Percentiles rank a stretch among this genome's conserved stretches.
These are phyloP conservation scores for Ampelomyces quisqualis DNA, from an alignment of 2,329 filamentous ascomycete species.

Conservation along the genomic window DNA sequence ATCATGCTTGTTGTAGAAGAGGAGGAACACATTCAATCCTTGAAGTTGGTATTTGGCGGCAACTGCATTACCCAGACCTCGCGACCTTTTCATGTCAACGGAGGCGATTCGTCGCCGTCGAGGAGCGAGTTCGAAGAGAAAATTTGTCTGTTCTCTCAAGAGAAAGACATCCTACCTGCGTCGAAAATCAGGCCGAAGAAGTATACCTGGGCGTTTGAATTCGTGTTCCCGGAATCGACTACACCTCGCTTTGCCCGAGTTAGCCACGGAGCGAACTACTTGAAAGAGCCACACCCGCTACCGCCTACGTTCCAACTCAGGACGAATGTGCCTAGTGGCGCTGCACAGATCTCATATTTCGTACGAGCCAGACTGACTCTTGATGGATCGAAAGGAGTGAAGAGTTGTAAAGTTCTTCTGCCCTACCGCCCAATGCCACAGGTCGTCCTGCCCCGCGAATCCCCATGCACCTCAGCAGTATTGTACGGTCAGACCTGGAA, in stretches of 20 bases:
- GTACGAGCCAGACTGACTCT: constrained; percentile 30
- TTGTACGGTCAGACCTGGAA: constrained; percentile 36
- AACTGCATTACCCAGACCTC: constrained; percentile 37
- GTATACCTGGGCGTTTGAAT: constrained; percentile 40
- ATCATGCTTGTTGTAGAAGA: constrained; percentile 31
- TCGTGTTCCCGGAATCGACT: constrained; percentile 37
- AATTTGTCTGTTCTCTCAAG: constrained; percentile 33
- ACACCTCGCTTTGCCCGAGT: constrained; percentile 30
- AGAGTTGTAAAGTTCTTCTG: constrained; percentile 27
- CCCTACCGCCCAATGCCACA: constrained; percentile 28
- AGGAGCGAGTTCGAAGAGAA: constrained; percentile 32
- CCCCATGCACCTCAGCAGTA: constrained; percentile 23
- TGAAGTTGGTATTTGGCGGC: constrained; percentile 36
- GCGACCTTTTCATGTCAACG: constrained; percentile 23
- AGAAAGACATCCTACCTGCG: constrained; percentile 24
- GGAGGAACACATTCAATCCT: constrained; percentile 28
- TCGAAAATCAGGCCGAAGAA: constrained; percentile 27
- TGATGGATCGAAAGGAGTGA: constrained; percentile 12
- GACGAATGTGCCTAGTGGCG: constrained; percentile 28
- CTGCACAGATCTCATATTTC: constrained; percentile 35
- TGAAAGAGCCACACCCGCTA: constrained; percentile 34
- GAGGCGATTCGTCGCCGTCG: constrained; percentile 14
- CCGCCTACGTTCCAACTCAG: constrained; percentile 36
- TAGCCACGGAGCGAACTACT: constrained; percentile 31
- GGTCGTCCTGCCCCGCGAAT: constrained; percentile 13